Conservation (phyloP, 1,284 basidiomycete species). For the Tilletia horrida region DNA sequence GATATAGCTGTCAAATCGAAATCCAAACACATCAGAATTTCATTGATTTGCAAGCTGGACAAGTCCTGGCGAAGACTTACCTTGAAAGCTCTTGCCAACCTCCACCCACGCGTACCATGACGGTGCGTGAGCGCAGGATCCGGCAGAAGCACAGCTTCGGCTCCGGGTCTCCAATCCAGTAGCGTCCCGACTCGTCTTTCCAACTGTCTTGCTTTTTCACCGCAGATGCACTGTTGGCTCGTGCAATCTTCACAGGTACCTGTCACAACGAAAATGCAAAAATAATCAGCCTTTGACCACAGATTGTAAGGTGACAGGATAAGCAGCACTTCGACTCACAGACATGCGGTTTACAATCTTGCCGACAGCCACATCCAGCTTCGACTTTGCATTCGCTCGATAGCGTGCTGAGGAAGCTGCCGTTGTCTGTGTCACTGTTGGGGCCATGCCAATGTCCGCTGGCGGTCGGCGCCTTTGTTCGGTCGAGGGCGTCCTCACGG, state of each 20-base stretch:
- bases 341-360: constrained; percentile 83
- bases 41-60: not conserved
- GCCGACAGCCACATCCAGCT: constrained; percentile 85
- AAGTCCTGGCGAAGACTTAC: constrained; percentile 20
- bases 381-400: constrained; percentile 77
- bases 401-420: constrained; percentile 59
- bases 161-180: constrained; percentile 50
- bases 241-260: constrained; percentile 12
- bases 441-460: not conserved
- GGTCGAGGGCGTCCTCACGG: constrained; percentile 5
- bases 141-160: constrained; percentile 49
- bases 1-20: constrained; percentile 22
- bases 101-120: constrained; percentile 55
- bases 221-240: not conserved
- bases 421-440: constrained; percentile 54
- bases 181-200: constrained; percentile 38
- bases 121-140: constrained; percentile 45
- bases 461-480: not conserved
- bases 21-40: not conserved
- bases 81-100: constrained; percentile 53
- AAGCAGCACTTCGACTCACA: constrained; percentile 56
- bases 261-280: not conserved
- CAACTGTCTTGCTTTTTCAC: not conserved
- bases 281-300: constrained; percentile 12
- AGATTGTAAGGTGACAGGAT: too few relatives aligned